Evolutionary conservation across 1,139 yeast species (phyloP), one percentile per base, ranked within the genome.

Genomic region (Arxiozyma bovina): DNA sequence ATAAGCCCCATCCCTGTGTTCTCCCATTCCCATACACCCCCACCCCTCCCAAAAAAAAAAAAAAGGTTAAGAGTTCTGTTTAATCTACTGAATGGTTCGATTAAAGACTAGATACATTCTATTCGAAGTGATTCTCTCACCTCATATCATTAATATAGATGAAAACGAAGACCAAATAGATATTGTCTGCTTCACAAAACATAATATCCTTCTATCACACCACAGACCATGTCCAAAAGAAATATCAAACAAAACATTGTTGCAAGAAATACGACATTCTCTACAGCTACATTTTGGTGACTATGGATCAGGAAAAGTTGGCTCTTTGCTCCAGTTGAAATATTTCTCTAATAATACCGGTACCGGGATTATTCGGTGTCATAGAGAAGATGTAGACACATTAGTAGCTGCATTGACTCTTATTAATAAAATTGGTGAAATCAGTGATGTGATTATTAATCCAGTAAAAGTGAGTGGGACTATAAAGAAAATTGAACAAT

Each of bases 401-500:
- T 80, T 88, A 1, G 74, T 88, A 60, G 90, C 86, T 0, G 88
- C 96, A 0, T 67, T 91, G 59, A 76, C 87, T 0, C 73, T 86
- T 56, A 79, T 89, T n/a, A 76, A 74, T 48, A 71, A 73, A 34
- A 63, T 89, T 1, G 82, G 77, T 38, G 80, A 78, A n/a, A 67
- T 53, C 4, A 57, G 69, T 42, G 73, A 74, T 4, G 81, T 84
- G 11, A 77, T 85, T 5, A 69, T 90, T 9, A 75, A 83, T 54
- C 83, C 88, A 45, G 72, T 79, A 2, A 85, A 87, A 58, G 83
- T 88, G 0, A 84, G 96, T 63, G 98, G 97, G 0, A 90, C 98
- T 0, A 90, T 93, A 48, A 85, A 84, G 66, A 89, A 89, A 66
- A 79, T 95, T 63, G 95, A 90, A 66, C 78, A 82, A 61, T 80